Base-by-base conservation (phyloP, 441 rosid species). In the Pelargonium citronellum region DNA sequence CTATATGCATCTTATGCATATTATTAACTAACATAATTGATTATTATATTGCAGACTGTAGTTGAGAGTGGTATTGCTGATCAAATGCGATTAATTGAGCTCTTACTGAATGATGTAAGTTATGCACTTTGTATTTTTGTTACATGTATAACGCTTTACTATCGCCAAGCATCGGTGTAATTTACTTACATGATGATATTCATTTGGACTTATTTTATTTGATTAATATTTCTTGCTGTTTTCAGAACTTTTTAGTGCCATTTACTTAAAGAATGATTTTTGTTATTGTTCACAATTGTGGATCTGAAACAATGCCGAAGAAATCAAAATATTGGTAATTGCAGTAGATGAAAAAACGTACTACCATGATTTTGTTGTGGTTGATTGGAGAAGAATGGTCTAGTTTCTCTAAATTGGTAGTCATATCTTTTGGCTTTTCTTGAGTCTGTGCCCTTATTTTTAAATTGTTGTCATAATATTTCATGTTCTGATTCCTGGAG, bases 51-150 rank as follows among this genome's bases (percentile, higher is more conserved):
- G 85, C 89, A 92, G 99, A 92, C 91, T 77, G 85, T 92, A 78
- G 83, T 89, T 58, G 98, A 92, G 79, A 87, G 94, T 81, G 90
- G 96, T 78, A 81, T 95, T 79, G 87, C 90, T 19, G 97, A 92
- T 85, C 98, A 92, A 79, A 91, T 86, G 81, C 89, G 88, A 71
- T 77, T 92, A 82, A 80, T 83, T 17, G 98, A 91, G 75, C 93
- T 95, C 73, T 80, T 95, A 77, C 78, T 91, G 79, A 90, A 85
- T 73, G 95, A 91, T 84, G 99, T 95, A 87, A 76, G 94, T 55
- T 16, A 55, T 55, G 20, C 61, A 55, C 7, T 19, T 55, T 16
- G 61, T 7, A 6, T 55, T 24, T 24, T 24, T 24, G 30, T 24
- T 1, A 24, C 30, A 24, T 24, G 30, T 24, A 24, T 24, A 24